A percentile compares a stretch with the other conserved stretches of the same genome.
phyloP scores from a whole-genome alignment of 2,329 filamentous ascomycete species.

The Ophiocordyceps camponoti-saundersi region DNA sequence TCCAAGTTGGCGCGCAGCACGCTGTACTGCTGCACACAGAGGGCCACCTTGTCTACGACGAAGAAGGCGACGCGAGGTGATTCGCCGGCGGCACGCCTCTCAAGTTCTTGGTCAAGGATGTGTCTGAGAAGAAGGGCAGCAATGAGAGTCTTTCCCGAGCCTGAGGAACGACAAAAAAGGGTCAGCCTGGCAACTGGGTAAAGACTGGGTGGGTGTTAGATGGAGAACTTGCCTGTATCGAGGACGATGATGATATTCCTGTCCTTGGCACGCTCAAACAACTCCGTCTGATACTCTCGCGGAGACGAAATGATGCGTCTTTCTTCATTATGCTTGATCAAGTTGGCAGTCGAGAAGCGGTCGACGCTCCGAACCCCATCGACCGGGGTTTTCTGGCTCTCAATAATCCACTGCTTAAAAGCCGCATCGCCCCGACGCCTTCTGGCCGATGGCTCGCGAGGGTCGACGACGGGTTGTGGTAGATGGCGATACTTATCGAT shows the following conservation, averaged over 20 bases:
- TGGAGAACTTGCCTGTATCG: constrained; percentile 50
- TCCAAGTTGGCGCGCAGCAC: constrained; percentile 71
- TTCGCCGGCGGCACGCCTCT: constrained; percentile 44
- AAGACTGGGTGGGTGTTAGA: neutral
- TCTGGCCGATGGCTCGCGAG: neutral
- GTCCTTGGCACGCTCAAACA: constrained; percentile 73
- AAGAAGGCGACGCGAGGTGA: constrained; percentile 63
- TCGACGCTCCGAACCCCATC: neutral
- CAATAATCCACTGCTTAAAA: constrained; percentile 3
- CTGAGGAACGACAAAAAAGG: constrained; percentile 17
- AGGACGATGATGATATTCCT: constrained; percentile 86
- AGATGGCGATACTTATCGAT: constrained; percentile 2
- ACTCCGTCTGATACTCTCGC: constrained; percentile 78
- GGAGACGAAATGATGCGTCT: constrained; percentile 55
- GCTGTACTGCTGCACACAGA: constrained; percentile 78
- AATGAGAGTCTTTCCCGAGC: constrained; percentile 92
- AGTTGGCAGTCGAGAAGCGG: neutral
- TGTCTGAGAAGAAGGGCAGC: constrained; percentile 71
- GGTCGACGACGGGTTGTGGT: neutral
- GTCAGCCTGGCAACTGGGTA: neutral
- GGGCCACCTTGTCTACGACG: constrained; percentile 72
- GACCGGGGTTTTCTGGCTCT: neutral
- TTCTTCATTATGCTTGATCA: neutral
- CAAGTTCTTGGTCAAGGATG: constrained; percentile 60
- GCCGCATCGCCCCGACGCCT: constrained; percentile 2